Evolutionary conservation across 345 rosid genomes (phyloP).

Genomic region (Acer saccharum): DNA sequence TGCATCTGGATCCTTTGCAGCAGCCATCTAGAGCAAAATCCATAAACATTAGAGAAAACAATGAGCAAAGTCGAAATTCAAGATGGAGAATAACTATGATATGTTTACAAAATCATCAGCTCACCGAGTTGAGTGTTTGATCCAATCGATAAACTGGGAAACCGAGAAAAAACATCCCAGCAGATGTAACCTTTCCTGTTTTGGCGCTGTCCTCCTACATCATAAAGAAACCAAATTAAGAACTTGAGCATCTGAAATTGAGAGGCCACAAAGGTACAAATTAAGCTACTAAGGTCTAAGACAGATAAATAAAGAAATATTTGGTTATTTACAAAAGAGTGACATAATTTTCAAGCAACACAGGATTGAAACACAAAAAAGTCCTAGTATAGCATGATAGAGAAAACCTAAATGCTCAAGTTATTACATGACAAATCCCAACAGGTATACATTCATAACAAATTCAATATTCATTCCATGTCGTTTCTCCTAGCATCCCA

Average conservation of each 20-base stretch:
- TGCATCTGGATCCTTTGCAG: conserved; percentile 88
- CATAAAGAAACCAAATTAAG: conserved; percentile 15
- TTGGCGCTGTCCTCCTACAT: conserved; percentile 84
- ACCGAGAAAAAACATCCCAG: conserved; percentile 97
- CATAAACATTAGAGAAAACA: conserved; percentile 14
- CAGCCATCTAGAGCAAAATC: conserved; percentile 54
- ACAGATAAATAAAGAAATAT: not conserved
- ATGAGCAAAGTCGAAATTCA: conserved; percentile 17
- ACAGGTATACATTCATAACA: not conserved
- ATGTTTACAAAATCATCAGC: conserved; percentile 26
- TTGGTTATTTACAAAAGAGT: not conserved
- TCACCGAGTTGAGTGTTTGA: conserved; percentile 74
- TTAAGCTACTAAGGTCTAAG: too few relatives aligned
- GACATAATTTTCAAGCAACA: not conserved
- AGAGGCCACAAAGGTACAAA: not conserved
- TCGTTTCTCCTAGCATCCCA: not conserved
- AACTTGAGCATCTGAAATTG: not conserved
- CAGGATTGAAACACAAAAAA: not conserved
- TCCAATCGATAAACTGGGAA: conserved; percentile 93
- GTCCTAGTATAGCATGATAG: not conserved
- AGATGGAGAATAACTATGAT: conserved; percentile 5
- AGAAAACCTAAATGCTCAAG: not conserved
- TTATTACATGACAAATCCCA: not conserved
- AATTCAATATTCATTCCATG: not conserved
- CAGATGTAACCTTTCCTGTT: conserved; percentile 83